These are phyloP conservation scores for Chaetomium cochliodes DNA, from an alignment of 495 filamentous ascomycete species.

Conservation along the genomic window DNA sequence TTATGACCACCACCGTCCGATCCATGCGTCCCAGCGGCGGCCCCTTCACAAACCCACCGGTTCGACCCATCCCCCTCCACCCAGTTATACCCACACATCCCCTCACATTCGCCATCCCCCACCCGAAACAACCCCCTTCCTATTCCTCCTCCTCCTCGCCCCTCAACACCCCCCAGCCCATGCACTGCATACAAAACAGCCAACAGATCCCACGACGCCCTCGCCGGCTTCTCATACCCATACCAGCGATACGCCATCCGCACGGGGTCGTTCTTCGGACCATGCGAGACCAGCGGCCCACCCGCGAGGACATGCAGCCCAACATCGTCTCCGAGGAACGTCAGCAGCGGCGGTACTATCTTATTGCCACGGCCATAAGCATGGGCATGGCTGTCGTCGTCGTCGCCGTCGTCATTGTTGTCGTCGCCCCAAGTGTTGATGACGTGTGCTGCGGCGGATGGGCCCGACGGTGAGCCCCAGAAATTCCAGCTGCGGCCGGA, in stretches of 20 bases:
- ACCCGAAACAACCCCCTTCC: conserved; percentile 29
- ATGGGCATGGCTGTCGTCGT: not conserved
- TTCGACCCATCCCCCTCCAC: conserved; percentile 37
- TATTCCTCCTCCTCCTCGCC: too few species aligned
- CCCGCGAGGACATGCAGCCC: conserved; percentile 41
- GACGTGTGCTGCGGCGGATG: conserved; percentile 37
- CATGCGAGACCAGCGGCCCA: conserved; percentile 34
- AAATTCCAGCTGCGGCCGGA: conserved; percentile 48
- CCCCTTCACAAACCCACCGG: conserved; percentile 36
- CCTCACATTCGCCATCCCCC: conserved; percentile 32
- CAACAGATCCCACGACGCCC: conserved; percentile 48
- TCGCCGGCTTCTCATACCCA: conserved; percentile 30
- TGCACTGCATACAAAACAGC: conserved; percentile 45
- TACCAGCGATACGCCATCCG: conserved; percentile 44
- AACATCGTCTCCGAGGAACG: conserved; percentile 42
- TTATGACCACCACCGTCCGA: too few species aligned
- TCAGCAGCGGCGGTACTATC: conserved; percentile 13
- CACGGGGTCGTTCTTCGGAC: conserved; percentile 39
- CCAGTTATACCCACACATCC: conserved; percentile 33
- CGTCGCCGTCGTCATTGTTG: not conserved
- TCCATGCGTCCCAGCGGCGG: too few species aligned
- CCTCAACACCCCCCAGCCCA: conserved; percentile 33
- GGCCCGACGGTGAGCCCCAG: conserved; percentile 32
- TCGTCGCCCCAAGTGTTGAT: conserved; percentile 41
- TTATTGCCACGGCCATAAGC: too few species aligned